Conservation (phyloP, 805 yeast species). For the Spathaspora passalidarum region DNA sequence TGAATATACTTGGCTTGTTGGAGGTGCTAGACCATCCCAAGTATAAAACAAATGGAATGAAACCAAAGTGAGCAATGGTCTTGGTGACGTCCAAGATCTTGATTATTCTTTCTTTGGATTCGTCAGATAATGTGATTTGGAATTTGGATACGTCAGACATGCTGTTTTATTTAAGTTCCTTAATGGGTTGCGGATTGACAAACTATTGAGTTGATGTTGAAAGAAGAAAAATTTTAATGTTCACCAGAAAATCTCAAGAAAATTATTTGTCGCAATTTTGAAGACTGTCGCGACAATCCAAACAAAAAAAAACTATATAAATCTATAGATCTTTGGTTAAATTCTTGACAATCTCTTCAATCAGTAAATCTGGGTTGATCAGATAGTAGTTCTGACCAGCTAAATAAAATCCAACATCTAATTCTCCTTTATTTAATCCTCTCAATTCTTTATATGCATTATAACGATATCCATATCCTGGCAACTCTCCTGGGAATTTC, state of each 20-base stretch:
- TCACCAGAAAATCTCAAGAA: not conserved
- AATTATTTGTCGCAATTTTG: not conserved
- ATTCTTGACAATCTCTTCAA: slow-evolving; percentile 1
- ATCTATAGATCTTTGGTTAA: not conserved
- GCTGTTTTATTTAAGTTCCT: not conserved
- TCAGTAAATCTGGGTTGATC: slow-evolving; percentile 8
- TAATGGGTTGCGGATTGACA: not conserved
- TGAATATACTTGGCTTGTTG: slow-evolving; percentile 79
- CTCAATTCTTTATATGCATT: slow-evolving; percentile 26
- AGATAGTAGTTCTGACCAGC: slow-evolving; percentile 33
- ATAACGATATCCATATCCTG: slow-evolving; percentile 35
- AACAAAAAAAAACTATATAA: not conserved
- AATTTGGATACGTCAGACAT: slow-evolving; percentile 10
- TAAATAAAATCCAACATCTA: slow-evolving; percentile 27
- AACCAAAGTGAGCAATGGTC: slow-evolving; percentile 90
- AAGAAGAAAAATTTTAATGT: not conserved
- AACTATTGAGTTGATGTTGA: not conserved
- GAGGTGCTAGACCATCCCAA: slow-evolving; percentile 70
- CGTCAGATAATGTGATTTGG: slow-evolving; percentile 42
- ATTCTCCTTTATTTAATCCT: slow-evolving; percentile 10
- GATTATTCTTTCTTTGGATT: slow-evolving; percentile 77
- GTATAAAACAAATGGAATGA: slow-evolving; percentile 93
- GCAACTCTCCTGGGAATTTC: slow-evolving; percentile 15
- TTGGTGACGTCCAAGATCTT: slow-evolving; percentile 80
- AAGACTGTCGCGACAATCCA: not conserved